phyloP scores from a whole-genome alignment of 2,329 filamentous ascomycete genomes.

The Parasarocladium wereldwijsianum region DNA sequence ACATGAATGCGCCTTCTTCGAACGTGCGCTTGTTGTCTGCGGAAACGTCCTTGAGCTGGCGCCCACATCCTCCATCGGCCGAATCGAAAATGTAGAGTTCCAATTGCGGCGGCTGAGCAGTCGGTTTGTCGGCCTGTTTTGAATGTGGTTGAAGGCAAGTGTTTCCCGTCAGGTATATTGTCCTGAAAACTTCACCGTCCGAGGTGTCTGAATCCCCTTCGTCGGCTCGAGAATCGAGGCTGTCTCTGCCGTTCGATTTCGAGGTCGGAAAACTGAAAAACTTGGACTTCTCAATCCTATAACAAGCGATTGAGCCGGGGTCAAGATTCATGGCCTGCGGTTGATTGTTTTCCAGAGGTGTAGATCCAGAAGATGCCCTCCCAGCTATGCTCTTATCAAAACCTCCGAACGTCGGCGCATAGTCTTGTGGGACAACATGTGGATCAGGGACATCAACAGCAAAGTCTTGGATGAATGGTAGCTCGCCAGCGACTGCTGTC shows the following conservation, averaged over 20 bases:
- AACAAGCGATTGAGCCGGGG: slow-evolving; percentile 42
- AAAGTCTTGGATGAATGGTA: too few relatives aligned
- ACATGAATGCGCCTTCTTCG: slow-evolving; percentile 54
- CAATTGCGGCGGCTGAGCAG: slow-evolving; percentile 50
- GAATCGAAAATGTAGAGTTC: slow-evolving; percentile 60
- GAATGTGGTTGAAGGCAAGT: slow-evolving; percentile 63
- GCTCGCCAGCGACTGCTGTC: too few relatives aligned
- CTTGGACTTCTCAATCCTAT: slow-evolving; percentile 15
- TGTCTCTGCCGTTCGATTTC: neutral
- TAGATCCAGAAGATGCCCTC: slow-evolving; percentile 36
- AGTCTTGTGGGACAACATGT: slow-evolving; percentile 18
- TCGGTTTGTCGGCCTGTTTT: slow-evolving; percentile 2
- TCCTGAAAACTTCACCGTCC: too few relatives aligned
- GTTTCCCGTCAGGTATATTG: slow-evolving; percentile 79
- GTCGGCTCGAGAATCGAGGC: slow-evolving; percentile 4
- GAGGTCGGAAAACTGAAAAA: too few relatives aligned
- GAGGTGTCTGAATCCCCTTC: slow-evolving; percentile 7
- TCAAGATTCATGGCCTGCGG: slow-evolving; percentile 43
- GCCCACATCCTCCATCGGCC: slow-evolving; percentile 15
- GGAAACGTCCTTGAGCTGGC: slow-evolving; percentile 9
- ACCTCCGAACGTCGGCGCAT: slow-evolving; percentile 45
- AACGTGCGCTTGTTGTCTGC: slow-evolving; percentile 29
- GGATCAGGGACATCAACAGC: neutral
- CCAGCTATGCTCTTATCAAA: slow-evolving; percentile 51
- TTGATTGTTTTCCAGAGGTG: slow-evolving; percentile 47